These are phyloP conservation scores for Euphorbia schlechtendalii DNA, from an alignment of 441 rosid species.

Conservation along the genomic window DNA sequence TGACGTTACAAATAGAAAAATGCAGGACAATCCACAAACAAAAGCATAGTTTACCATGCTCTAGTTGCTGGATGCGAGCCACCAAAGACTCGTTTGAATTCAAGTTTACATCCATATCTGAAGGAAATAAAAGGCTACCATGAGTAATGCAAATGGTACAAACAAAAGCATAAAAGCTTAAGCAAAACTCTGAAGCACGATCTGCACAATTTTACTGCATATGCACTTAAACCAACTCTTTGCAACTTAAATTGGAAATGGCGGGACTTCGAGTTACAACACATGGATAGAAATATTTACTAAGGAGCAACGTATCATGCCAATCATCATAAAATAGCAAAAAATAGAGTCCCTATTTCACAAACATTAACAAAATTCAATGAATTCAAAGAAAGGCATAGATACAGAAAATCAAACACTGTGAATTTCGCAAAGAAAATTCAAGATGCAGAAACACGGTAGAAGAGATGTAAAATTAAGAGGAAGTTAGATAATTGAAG, in stretches of 20 bases:
- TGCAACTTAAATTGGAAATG: not conserved
- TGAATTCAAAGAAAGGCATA: not conserved
- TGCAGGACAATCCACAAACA: constrained; percentile 2
- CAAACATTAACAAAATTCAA: not conserved
- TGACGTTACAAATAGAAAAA: not conserved
- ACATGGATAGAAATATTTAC: not conserved
- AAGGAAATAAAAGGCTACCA: not conserved
- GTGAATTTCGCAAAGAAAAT: not conserved
- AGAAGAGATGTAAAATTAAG: not conserved
- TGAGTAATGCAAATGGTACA: not conserved
- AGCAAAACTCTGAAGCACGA: no score
- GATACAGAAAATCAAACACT: not conserved
- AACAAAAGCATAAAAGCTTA: not conserved
- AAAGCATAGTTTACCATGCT: constrained; percentile 41
- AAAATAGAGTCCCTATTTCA: not conserved
- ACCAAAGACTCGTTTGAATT: constrained; percentile 39
- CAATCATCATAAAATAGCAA: not conserved
- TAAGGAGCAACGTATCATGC: not conserved
- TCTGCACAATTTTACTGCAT: not conserved
- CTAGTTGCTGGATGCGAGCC: constrained; percentile 70
- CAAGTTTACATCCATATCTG: constrained; percentile 46
- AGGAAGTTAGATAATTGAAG: not conserved
- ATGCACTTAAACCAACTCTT: not conserved
- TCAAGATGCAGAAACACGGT: not conserved
- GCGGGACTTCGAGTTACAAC: not conserved